A percentile compares a stretch with the other conserved stretches of the same genome.
phyloP scores from a whole-genome alignment of 2,329 filamentous ascomycete genomes.

The Byssochlamys sp. region DNA sequence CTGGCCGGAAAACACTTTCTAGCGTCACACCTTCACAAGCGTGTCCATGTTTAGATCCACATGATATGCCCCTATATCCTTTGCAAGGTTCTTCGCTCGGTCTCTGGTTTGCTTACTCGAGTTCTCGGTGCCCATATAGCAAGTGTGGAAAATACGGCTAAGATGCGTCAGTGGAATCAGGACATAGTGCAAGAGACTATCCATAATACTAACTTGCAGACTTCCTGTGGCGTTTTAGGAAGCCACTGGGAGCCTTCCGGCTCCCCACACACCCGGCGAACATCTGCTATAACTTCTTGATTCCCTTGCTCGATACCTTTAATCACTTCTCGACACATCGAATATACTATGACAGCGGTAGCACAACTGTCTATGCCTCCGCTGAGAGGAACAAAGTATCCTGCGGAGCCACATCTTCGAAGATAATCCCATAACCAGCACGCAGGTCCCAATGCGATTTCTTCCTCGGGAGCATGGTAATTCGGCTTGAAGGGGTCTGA shows the following conservation, averaged over 20 bases:
- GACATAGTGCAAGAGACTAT: not conserved
- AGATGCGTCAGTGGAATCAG: not conserved
- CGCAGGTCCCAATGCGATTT: conserved; percentile 56
- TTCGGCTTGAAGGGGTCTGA: conserved; percentile 38
- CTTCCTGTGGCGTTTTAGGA: conserved; percentile 50
- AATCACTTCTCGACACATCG: conserved; percentile 30
- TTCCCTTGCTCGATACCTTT: conserved; percentile 27
- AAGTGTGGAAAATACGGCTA: conserved; percentile 50
- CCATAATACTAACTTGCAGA: conserved; percentile 37
- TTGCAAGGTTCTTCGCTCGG: conserved; percentile 52
- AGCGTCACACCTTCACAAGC: conserved; percentile 44
- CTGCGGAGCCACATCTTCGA: conserved; percentile 25
- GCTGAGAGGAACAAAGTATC: conserved; percentile 31
- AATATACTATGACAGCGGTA: conserved; percentile 30
- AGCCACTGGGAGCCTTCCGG: conserved; percentile 39
- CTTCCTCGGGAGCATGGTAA: conserved; percentile 56
- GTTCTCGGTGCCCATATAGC: conserved; percentile 62
- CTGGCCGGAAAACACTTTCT: not conserved
- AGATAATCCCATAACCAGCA: conserved; percentile 52
- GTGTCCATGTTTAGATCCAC: conserved; percentile 64
- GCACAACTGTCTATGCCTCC: conserved; percentile 34
- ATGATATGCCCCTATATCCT: conserved; percentile 62
- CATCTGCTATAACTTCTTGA: conserved; percentile 46
- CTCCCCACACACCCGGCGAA: conserved; percentile 44
- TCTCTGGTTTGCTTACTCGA: conserved; percentile 58